Evolutionary conservation across 202 grass and related monocot genomes (phyloP), one percentile per base, ranked within the genome.

Genomic region (Panicum hallii): DNA sequence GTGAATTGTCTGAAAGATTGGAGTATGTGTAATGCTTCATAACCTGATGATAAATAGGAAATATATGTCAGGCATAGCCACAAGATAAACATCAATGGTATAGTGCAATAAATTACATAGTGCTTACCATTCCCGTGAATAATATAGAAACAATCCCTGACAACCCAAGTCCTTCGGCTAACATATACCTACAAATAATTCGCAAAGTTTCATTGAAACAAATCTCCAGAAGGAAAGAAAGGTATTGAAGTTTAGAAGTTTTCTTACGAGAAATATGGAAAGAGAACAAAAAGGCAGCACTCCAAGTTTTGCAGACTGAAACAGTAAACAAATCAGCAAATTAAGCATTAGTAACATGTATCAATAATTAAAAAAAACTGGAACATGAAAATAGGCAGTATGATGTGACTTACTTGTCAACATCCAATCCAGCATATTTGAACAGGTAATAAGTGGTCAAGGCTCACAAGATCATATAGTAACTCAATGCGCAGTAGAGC

Each of bases 1-100:
- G 96, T 14, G 93, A 99, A 64, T 92, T 99, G 79, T 99, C 91
- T 83, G 96, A 99, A 67, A 99, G 91, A 82, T 99, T 99, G 65
- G 96, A 99, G 78, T 86, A 99, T n/a, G 93, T 99, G 70, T 99
- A 99, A 72, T 88, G 96, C 88, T 99, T 99, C 96, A 99, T 99
- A 70, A 96, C 93, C 96, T 98, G 83, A 81, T 74, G 85, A 46
- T 57, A 86, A 83, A 84, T n/a, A 70, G 23, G 7, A 73, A 80
- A 83, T 82, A 55, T 73, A 84, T 66, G 52, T 56, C 32, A 80
- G 36, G 44, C 45, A 49, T 32, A 74, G 16, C 45, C 48, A 70
- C 53, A 78, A 48, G 62, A 63, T 8, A 81, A 90, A 13, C 40
- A 86, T 74, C 36, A 28, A 82, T 49, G 38, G 47, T 61, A 74